Evolutionary conservation across 805 yeast genomes (phyloP).

Genomic region (Geotrichum ghanense): DNA sequence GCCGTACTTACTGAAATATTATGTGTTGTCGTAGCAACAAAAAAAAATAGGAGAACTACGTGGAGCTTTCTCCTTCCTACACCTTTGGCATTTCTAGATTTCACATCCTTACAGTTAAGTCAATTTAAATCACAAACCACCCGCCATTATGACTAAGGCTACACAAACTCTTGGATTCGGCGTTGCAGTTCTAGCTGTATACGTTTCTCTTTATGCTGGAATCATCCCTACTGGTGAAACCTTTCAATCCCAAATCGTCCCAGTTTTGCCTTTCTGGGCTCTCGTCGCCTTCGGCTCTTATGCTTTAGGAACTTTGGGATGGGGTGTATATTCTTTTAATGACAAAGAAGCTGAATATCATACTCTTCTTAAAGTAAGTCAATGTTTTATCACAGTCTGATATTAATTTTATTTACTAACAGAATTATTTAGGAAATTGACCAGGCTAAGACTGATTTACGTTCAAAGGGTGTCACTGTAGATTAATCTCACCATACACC

Average conservation of each 20-base stretch:
- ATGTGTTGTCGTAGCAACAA: too few relatives aligned
- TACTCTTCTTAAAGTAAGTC: constrained; percentile 39
- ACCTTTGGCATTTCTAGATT: too few relatives aligned
- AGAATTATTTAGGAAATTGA: constrained; percentile 40
- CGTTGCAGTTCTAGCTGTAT: constrained; percentile 38
- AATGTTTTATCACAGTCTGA: neutral
- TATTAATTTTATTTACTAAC: neutral
- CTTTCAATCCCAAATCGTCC: constrained; percentile 43
- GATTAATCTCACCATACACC: too few relatives aligned
- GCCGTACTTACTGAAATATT: too few relatives aligned
- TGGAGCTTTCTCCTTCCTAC: too few relatives aligned
- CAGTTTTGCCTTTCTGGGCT: constrained; percentile 61
- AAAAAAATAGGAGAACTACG: too few relatives aligned
- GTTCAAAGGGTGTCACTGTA: constrained; percentile 43
- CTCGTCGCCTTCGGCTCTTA: constrained; percentile 59
- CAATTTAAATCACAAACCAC: too few relatives aligned
- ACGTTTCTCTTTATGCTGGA: constrained; percentile 40
- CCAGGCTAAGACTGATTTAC: constrained; percentile 51
- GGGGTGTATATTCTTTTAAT: constrained; percentile 56
- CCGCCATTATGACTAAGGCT: constrained; percentile 56
- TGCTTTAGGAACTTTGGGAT: constrained; percentile 56
- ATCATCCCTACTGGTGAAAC: constrained; percentile 42
- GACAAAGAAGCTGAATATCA: constrained; percentile 58
- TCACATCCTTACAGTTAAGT: too few relatives aligned
- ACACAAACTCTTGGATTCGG: constrained; percentile 43